Percentiles rank a stretch among this genome's conserved stretches.
Evolutionary conservation across 2,329 filamentous ascomycete genomes (phyloP).

Genomic region (Bretziella fagacearum): DNA sequence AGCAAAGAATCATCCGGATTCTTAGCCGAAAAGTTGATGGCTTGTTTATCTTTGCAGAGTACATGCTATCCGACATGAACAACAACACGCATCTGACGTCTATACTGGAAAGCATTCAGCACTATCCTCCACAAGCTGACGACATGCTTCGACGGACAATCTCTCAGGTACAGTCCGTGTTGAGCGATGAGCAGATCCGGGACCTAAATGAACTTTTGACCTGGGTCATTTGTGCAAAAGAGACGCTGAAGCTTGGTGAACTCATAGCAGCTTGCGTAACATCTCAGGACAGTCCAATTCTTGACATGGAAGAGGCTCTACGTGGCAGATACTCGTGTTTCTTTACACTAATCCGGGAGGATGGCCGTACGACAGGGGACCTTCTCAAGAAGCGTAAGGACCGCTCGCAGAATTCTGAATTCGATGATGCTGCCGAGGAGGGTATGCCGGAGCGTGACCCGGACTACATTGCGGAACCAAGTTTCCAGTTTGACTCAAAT

Average conservation of each 20-base stretch:
- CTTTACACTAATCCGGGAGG: slow-evolving; percentile 29
- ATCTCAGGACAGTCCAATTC: slow-evolving; percentile 26
- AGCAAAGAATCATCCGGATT: slow-evolving; percentile 24
- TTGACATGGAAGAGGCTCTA: slow-evolving; percentile 27
- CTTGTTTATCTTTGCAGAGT: slow-evolving; percentile 32
- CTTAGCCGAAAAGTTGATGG: slow-evolving; percentile 29
- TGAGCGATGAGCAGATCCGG: slow-evolving; percentile 24
- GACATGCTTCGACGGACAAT: slow-evolving; percentile 28
- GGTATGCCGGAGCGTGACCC: slow-evolving; percentile 19
- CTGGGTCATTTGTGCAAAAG: slow-evolving; percentile 30
- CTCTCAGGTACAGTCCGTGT: slow-evolving; percentile 24
- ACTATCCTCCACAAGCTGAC: slow-evolving; percentile 29
- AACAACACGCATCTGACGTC: slow-evolving; percentile 29
- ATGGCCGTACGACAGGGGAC: slow-evolving; percentile 27
- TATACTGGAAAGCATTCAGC: slow-evolving; percentile 27
- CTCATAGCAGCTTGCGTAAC: slow-evolving; percentile 29
- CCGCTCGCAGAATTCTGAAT: slow-evolving; percentile 9
- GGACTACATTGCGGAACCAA: slow-evolving; percentile 20
- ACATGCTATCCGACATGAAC: slow-evolving; percentile 33
- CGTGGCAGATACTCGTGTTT: slow-evolving; percentile 30
- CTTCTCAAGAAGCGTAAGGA: slow-evolving; percentile 24
- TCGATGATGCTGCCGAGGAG: slow-evolving; percentile 13
- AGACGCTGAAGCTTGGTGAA: slow-evolving; percentile 27
- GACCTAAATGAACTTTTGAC: slow-evolving; percentile 31
- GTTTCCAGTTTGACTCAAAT: slow-evolving; percentile 27